Evolutionary conservation across 1,139 yeast species (phyloP).

Genomic region (Yamadazyma spencermartinsiae): DNA sequence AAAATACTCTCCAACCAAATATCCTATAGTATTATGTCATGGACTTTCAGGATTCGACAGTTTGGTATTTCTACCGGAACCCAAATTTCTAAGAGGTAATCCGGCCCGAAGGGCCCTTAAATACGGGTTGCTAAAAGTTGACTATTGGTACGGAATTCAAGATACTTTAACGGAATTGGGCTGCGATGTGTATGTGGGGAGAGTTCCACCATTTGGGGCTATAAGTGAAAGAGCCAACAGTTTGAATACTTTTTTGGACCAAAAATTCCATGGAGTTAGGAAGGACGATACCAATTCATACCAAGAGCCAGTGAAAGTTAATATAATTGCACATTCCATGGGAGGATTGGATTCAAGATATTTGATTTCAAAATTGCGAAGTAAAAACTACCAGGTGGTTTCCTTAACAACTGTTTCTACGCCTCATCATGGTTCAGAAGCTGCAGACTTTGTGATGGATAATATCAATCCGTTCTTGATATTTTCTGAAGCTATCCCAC

Average conservation of each 20-base stretch:
- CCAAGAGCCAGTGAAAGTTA: constrained; percentile 49
- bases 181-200: constrained; percentile 67
- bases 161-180: constrained; percentile 62
- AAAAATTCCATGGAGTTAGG: constrained; percentile 28
- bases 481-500: constrained; percentile 48
- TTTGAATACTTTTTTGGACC: constrained; percentile 53
- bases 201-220: constrained; percentile 81
- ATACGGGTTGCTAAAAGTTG: constrained; percentile 31
- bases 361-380: constrained; percentile 57
- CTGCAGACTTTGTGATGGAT: constrained; percentile 68
- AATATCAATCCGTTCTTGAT: constrained; percentile 22
- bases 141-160: constrained; percentile 82
- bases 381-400: constrained; percentile 52
- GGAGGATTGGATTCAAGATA: constrained; percentile 88
- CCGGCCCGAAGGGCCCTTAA: constrained; percentile 14
- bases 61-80: constrained; percentile 48
- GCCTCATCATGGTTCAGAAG: constrained; percentile 85
- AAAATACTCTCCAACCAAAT: constrained; percentile 30
- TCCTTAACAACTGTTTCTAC: constrained; percentile 84
- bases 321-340: constrained; percentile 90
- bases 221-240: constrained; percentile 68
- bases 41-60: constrained; percentile 82
- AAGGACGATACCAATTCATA: constrained; percentile 21
- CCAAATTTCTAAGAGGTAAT: constrained; percentile 14
- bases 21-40: constrained; percentile 80